phyloP scores from a whole-genome alignment of 441 rosid genomes.

The Euphorbia celastroides region DNA sequence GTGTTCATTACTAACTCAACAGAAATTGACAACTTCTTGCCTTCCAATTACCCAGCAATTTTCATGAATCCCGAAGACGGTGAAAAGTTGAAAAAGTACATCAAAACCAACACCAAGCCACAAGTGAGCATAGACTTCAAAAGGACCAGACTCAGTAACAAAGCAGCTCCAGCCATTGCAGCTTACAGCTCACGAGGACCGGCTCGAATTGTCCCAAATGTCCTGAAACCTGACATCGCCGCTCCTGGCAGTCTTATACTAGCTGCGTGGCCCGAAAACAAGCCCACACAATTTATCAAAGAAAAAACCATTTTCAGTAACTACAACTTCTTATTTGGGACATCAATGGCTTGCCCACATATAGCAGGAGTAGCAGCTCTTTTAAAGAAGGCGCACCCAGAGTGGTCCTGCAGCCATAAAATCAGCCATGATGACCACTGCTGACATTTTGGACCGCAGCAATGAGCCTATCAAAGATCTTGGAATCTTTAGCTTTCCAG shows the following conservation, averaged over 20 bases:
- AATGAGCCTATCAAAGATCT: conserved; percentile 40
- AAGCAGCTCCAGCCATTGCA: not conserved
- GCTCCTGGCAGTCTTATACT: not conserved
- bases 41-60: conserved; percentile 24
- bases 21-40: not conserved
- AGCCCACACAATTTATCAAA: not conserved
- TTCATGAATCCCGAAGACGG: conserved; percentile 1
- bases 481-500: conserved; percentile 28
- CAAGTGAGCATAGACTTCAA: not conserved
- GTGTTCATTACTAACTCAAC: conserved; percentile 23
- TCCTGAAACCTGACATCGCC: not conserved
- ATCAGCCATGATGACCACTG: conserved; percentile 74
- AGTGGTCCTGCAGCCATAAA: conserved; percentile 68
- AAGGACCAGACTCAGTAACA: not conserved
- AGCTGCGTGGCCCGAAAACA: not conserved
- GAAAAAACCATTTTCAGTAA: not conserved
- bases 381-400: conserved; percentile 52
- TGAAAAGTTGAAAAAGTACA: not conserved
- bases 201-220: not conserved
- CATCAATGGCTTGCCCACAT: conserved; percentile 76
- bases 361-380: conserved; percentile 68
- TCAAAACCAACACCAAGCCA: not conserved
- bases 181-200: not conserved
- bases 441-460: conserved; percentile 38
- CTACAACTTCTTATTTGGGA: conserved; percentile 50